Percentiles rank a stretch among this genome's conserved stretches.
These are phyloP conservation scores for Pezizomycotina sp. DNA, from an alignment of 2,329 filamentous ascomycete genomes.

Conservation along the genomic window DNA sequence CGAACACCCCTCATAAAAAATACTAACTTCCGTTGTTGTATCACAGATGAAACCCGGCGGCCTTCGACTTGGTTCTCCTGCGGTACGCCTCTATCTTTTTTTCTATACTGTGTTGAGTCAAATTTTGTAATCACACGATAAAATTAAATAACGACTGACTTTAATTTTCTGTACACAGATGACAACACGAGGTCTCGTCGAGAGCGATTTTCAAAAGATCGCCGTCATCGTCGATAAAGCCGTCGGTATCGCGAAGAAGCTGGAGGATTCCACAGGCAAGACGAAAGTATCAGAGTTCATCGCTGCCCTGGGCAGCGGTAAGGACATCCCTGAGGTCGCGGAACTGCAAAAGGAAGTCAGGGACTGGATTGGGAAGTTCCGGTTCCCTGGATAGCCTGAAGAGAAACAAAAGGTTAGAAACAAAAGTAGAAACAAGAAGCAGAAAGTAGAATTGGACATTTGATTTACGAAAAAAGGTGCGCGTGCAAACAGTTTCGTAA, in stretches of 20 bases:
- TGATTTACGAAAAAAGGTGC: too few species aligned
- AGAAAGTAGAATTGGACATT: too few species aligned
- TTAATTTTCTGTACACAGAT: too few species aligned
- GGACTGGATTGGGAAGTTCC: constrained; percentile 61
- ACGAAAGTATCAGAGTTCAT: constrained; percentile 50
- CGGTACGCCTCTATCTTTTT: too few species aligned
- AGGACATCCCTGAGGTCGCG: constrained; percentile 52
- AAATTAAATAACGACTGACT: too few species aligned
- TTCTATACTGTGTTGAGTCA: too few species aligned
- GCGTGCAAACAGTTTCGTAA: too few species aligned
- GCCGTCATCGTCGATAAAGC: constrained; percentile 73
- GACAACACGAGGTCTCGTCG: constrained; percentile 85
- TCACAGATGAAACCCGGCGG: constrained; percentile 61
- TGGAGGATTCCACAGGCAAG: constrained; percentile 53
- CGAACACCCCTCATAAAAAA: too few species aligned
- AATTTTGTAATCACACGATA: too few species aligned
- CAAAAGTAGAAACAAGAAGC: too few species aligned
- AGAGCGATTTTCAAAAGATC: constrained; percentile 73
- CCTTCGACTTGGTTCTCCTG: constrained; percentile 82
- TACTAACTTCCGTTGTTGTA: constrained; percentile 4
- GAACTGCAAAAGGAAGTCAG: constrained; percentile 59
- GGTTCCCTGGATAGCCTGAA: constrained; percentile 41
- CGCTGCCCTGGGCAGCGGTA: constrained; percentile 50
- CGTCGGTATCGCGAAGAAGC: constrained; percentile 58
- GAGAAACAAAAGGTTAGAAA: too few species aligned